A percentile compares a stretch with the other conserved stretches of the same genome.
Evolutionary conservation across 2,329 filamentous ascomycete species (phyloP).

Genomic region (Calonectria fujianensis): DNA sequence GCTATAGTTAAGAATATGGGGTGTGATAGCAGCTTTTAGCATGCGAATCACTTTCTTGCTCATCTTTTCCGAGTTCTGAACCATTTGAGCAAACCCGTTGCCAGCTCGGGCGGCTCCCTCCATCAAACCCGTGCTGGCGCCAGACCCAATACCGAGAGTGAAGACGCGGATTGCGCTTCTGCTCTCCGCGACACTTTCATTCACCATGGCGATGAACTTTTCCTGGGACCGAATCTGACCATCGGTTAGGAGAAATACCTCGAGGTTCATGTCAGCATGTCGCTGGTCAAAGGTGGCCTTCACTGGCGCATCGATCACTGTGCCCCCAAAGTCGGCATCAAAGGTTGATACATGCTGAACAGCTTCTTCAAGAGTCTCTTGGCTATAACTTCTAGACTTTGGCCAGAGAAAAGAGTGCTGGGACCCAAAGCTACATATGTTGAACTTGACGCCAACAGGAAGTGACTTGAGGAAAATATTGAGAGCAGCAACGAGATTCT

Average conservation of each 20-base stretch:
- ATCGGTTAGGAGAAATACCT: slow-evolving; percentile 74
- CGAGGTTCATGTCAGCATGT: slow-evolving; percentile 67
- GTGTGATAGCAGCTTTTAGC: slow-evolving; percentile 81
- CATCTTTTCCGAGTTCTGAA: slow-evolving; percentile 78
- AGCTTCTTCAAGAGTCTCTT: slow-evolving; percentile 66
- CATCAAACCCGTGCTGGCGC: slow-evolving; percentile 71
- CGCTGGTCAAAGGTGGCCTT: slow-evolving; percentile 64
- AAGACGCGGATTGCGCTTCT: slow-evolving; percentile 70
- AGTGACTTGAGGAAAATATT: slow-evolving; percentile 80
- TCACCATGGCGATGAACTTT: slow-evolving; percentile 66
- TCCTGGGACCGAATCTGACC: slow-evolving; percentile 71
- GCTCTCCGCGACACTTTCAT: slow-evolving; percentile 60
- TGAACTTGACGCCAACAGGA: slow-evolving; percentile 78
- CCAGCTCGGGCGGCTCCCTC: slow-evolving; percentile 73
- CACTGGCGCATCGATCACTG: slow-evolving; percentile 69
- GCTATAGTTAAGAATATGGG: slow-evolving; percentile 78
- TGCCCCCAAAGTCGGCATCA: slow-evolving; percentile 70
- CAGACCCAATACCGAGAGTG: slow-evolving; percentile 71
- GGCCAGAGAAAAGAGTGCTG: slow-evolving; percentile 67
- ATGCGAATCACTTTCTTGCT: slow-evolving; percentile 82
- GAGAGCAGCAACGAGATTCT: slow-evolving; percentile 72
- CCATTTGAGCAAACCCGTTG: slow-evolving; percentile 76
- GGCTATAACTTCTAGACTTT: slow-evolving; percentile 67
- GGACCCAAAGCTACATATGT: slow-evolving; percentile 80
- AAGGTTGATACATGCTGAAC: slow-evolving; percentile 64